phyloP scores from a whole-genome alignment of 2,329 filamentous ascomycete species.

The Hortaea werneckii region DNA sequence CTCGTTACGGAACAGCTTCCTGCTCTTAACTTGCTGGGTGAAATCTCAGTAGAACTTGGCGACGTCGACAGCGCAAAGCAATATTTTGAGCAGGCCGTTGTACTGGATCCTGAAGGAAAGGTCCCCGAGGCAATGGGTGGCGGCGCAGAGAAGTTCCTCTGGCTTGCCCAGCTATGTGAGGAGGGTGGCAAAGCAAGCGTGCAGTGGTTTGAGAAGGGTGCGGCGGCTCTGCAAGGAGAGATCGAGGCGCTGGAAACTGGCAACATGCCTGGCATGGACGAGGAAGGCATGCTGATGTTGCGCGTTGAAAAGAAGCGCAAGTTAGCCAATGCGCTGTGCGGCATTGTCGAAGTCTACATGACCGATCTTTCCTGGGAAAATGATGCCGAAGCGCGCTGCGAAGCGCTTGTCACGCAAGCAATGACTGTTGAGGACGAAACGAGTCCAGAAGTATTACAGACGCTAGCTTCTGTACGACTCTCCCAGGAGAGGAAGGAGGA shows the following conservation, averaged over 20 bases:
- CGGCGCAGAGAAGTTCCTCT: slow-evolving; percentile 87
- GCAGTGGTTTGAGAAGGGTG: slow-evolving; percentile 56
- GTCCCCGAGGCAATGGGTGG: slow-evolving; percentile 63
- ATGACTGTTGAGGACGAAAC: slow-evolving; percentile 66
- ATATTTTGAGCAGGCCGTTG: slow-evolving; percentile 63
- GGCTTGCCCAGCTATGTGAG: slow-evolving; percentile 78
- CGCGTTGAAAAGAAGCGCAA: slow-evolving; percentile 65
- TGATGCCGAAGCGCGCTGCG: slow-evolving; percentile 81
- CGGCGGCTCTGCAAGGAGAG: slow-evolving; percentile 59
- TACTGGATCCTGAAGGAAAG: slow-evolving; percentile 65
- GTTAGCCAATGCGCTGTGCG: slow-evolving; percentile 84
- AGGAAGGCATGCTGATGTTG: slow-evolving; percentile 31
- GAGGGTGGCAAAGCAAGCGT: slow-evolving; percentile 51
- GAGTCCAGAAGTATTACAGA: slow-evolving; percentile 85
- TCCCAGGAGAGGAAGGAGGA: slow-evolving; percentile 74
- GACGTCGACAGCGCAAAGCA: slow-evolving; percentile 64
- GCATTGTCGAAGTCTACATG: slow-evolving; percentile 96
- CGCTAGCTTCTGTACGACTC: slow-evolving; percentile 84
- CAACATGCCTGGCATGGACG: slow-evolving; percentile 24
- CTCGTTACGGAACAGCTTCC: slow-evolving; percentile 40
- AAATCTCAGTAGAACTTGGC: slow-evolving; percentile 73
- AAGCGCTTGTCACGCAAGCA: slow-evolving; percentile 81
- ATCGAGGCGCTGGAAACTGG: slow-evolving; percentile 52
- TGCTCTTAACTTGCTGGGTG: slow-evolving; percentile 66
- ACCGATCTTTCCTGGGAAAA: slow-evolving; percentile 71